A percentile compares a stretch with the other conserved stretches of the same genome.
phyloP scores from a whole-genome alignment of 2,329 filamentous ascomycete species.

The Colletotrichum spaethianum region DNA sequence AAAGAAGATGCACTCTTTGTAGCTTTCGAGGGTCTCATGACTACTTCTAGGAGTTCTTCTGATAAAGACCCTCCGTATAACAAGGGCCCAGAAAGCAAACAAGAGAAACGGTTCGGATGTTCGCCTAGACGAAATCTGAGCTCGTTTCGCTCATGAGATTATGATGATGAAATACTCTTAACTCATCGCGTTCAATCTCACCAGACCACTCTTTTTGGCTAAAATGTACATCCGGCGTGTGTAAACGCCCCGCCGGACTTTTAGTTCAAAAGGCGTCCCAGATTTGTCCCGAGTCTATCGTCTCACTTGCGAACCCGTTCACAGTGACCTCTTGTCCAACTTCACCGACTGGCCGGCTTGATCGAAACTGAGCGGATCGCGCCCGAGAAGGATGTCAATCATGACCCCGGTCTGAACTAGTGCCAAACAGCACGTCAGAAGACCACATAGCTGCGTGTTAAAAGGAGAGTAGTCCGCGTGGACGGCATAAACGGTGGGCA shows the following conservation, averaged over 20 bases:
- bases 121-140: no score
- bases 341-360: background rate
- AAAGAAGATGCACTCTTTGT: no score
- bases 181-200: no score
- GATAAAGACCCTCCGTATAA: no score
- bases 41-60: no score
- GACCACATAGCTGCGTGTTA: background rate
- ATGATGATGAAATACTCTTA: no score
- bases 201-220: no score
- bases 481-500: conserved; percentile 19
- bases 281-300: background rate
- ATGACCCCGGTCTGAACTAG: conserved; percentile 1
- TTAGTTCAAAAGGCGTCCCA: background rate
- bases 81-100: no score
- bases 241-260: no score
- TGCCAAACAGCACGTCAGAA: conserved; percentile 14
- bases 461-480: background rate
- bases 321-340: background rate
- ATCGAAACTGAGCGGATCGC: background rate
- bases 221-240: background rate
- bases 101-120: no score
- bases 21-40: no score
- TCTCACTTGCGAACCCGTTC: background rate
- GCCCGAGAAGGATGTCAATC: conserved; percentile 1
- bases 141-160: no score